Base-by-base conservation (phyloP, 176 grass and related monocot species). In the Hordeum marinum region DNA sequence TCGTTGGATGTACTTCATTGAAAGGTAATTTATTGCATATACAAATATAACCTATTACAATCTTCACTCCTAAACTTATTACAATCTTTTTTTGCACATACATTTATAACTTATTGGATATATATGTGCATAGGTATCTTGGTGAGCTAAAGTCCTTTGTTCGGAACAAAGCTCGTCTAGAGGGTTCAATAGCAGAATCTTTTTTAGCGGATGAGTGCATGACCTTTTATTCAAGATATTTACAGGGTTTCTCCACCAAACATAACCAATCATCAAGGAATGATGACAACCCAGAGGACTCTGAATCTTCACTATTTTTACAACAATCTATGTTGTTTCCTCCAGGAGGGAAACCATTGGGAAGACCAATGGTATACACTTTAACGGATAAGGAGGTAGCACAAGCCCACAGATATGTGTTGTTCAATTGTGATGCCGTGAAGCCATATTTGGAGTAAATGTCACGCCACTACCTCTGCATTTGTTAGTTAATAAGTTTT, bases 151-250 rank as follows among this genome's bases (percentile, higher is more conserved):
- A 34, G 32, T 34, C 32, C 32, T 34, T 34, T 34, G 32, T 34
- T 34, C 32, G 32, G 4, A 34, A 34, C 32, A 34, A 34, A 34
- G 32, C 32, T 34, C 32, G 32, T 34, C 75, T 54, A 4, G 54
- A 78, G 54, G 75, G 54, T 78, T 78, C 75, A 24, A 78, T 78
- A 1, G 75, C 54, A 60, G 55, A 78, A 20, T 62, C 57, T 2
- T 41, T 10, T 78, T 21, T 39, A 11, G 55, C 55, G 0, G 76
- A 78, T 20, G 76, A 78, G 34, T 78, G 57, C n/a, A 76, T 76
- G 73, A 9, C 48, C 9, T 76, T 76, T 76, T 76, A 29, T 76
- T 76, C 73, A 4, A 76, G 73, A 62, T 62, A 78, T 23, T 15
- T 78, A 41, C 21, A 78, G 59, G 75, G 75, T 11, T 78, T 78